Conservation (phyloP, 768 basidiomycete species). For the Neoboletus brunneissimus region DNA sequence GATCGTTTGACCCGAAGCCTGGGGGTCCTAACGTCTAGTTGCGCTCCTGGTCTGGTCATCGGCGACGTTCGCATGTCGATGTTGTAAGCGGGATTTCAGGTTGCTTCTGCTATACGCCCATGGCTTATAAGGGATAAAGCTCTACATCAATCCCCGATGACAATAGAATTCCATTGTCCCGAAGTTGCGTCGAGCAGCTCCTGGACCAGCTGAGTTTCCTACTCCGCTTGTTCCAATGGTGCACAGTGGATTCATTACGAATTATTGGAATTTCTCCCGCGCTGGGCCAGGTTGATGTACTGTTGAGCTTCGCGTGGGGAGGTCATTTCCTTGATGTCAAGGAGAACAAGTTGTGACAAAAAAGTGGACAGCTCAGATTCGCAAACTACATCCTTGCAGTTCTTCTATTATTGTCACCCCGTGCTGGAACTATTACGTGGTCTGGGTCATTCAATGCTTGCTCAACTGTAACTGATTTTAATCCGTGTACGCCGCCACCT, state of each 20-base stretch:
- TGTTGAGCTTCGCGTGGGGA: neutral
- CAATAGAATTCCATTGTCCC: slow-evolving; percentile 1
- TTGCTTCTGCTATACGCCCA: neutral
- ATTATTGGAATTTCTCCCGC: neutral
- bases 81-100: neutral
- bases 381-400: neutral
- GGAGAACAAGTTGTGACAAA: too few relatives aligned
- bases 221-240: neutral
- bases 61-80: slow-evolving; percentile 14
- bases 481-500: neutral
- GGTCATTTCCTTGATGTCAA: too few relatives aligned
- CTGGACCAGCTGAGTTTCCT: neutral
- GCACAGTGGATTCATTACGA: neutral
- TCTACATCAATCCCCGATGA: neutral
- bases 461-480: neutral
- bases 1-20: neutral
- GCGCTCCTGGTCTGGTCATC: neutral
- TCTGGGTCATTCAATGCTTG: neutral
- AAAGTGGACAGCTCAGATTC: neutral
- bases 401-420: neutral
- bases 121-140: neutral
- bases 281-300: neutral
- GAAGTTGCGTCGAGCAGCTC: neutral
- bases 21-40: neutral
- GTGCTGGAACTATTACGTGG: neutral